Evolutionary conservation across 2,329 filamentous ascomycete species (phyloP).

Genomic region (Cytospora piceae): DNA sequence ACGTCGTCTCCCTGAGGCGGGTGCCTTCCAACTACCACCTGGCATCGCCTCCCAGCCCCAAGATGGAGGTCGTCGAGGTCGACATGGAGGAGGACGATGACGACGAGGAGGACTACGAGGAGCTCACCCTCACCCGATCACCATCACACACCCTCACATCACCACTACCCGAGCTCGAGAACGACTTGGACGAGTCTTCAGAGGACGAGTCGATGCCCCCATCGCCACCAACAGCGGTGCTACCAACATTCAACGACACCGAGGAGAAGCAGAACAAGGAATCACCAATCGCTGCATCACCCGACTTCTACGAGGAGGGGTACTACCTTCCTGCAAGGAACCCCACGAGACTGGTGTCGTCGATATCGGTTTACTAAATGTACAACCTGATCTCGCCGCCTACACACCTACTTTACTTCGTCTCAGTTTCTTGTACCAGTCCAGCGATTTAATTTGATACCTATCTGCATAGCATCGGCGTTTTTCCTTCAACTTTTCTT

Average conservation of each 20-base stretch:
- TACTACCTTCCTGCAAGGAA: constrained; percentile 58
- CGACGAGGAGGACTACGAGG: constrained; percentile 67
- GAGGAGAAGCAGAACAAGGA: constrained; percentile 56
- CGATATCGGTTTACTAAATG: constrained; percentile 60
- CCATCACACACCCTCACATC: constrained; percentile 57
- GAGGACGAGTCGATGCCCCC: constrained; percentile 77
- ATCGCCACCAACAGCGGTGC: constrained; percentile 62
- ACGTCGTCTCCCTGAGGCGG: constrained; percentile 51
- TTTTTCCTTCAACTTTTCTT: constrained; percentile 18
- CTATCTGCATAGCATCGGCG: constrained; percentile 27
- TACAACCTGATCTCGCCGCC: constrained; percentile 41
- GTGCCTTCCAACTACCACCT: constrained; percentile 42
- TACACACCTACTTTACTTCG: constrained; percentile 42
- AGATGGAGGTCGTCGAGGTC: constrained; percentile 44
- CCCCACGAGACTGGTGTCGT: constrained; percentile 54
- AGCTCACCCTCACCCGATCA: constrained; percentile 70
- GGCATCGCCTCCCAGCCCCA: constrained; percentile 42
- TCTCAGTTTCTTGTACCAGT: constrained; percentile 20
- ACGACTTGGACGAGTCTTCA: constrained; percentile 67
- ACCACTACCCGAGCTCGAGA: constrained; percentile 71
- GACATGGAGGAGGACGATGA: constrained; percentile 55
- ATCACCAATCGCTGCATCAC: constrained; percentile 41
- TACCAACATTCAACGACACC: constrained; percentile 61
- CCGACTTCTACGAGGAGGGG: constrained; percentile 53
- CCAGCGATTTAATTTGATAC: constrained; percentile 27